phyloP scores from a whole-genome alignment of 2,329 filamentous ascomycete species.

The Colletotrichum sp. region DNA sequence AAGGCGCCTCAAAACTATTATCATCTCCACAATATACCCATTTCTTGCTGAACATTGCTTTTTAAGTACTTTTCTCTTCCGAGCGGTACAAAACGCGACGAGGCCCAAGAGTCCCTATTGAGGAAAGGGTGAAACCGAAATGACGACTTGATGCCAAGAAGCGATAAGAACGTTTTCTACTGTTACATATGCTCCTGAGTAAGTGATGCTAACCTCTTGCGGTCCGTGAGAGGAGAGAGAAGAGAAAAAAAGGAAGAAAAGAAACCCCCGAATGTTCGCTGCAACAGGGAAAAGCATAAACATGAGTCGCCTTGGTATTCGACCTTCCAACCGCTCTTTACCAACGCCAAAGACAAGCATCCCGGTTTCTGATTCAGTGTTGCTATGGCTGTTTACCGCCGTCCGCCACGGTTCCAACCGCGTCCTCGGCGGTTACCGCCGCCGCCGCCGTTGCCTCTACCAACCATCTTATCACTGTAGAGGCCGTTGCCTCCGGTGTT shows the following conservation, averaged over 20 bases:
- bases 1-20: neutral
- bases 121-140: neutral
- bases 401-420: slow-evolving; percentile 15
- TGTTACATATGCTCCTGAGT: neutral
- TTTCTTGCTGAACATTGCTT: neutral
- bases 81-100: neutral
- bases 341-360: slow-evolving; percentile 1
- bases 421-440: slow-evolving; percentile 25
- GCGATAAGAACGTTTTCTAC: neutral
- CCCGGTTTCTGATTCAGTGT: neutral
- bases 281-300: neutral
- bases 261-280: neutral
- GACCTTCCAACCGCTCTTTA: slow-evolving; percentile 1
- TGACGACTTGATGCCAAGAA: neutral
- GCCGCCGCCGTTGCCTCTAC: neutral
- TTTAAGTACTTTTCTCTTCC: neutral
- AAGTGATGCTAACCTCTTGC: neutral
- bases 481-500: slow-evolving; percentile 34
- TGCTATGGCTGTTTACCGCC: neutral
- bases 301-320: neutral
- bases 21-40: neutral
- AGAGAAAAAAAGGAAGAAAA: neutral
- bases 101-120: neutral
- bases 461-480: slow-evolving; percentile 58
- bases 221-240: neutral